Base-by-base conservation (phyloP, 2,329 filamentous ascomycete genomes). In the Phyllosticta citriasiana region DNA sequence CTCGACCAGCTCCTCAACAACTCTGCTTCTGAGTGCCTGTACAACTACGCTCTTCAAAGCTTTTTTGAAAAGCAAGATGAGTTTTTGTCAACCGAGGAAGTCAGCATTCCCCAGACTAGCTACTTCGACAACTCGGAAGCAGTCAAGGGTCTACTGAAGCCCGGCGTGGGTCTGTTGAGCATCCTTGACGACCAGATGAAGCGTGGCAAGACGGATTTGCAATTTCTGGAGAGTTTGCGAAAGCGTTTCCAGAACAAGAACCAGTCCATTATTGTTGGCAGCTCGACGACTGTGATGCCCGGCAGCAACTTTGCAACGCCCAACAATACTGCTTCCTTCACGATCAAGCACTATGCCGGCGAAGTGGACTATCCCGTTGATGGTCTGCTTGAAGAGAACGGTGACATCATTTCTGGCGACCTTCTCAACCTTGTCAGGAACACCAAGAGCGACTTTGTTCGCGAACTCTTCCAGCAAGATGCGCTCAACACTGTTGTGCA, bases 71-170 rank as follows among this genome's bases (percentile, higher is more conserved):
- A 88, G 66, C 95, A 94, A 74, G 91, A 92, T 0, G 93, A 97
- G 64, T 84, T 96, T 76, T 81, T 99, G 24, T 94, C 99, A 71
- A 91, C 88, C 1, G 94, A 99, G 73, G 94, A 99, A 72, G 90
- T 99, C 40, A 85, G 82, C 33, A 90, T 99, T 2, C 84, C 92
- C 2, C 87, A 92, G 0, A 97, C 93, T 0, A 96, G 91, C 77
- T 99, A 97, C 74, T 99, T 97, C 68, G 94, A 99, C 75, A 99
- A 97, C 74, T 91, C 89, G 0, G 94, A 97, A 72, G 91, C 93
- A 9, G 91, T 97, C 63, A 91, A 89, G 69, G 93, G 91, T 12
- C 81, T 99, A 33, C 79, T 99, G 60, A 99, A 97, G 77, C 82
- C 90, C 61, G 91, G 92, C 26, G 97, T 97, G 69, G 94, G 94